Conservation (phyloP, 23 red algal genomes). For the Cyanidium caldarium region DNA sequence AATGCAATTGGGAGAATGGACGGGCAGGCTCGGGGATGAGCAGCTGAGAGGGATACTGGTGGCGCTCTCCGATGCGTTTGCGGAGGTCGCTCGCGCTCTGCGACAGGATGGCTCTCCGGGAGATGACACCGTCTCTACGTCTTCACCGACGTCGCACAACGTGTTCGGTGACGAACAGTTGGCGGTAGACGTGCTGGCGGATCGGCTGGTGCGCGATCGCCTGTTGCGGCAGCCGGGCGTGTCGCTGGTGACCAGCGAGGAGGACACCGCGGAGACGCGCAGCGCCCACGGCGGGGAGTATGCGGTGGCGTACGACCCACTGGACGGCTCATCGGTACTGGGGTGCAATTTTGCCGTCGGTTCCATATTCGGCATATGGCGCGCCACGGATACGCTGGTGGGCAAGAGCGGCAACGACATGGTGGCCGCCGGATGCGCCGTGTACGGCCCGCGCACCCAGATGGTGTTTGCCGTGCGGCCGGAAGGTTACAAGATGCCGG, state of each 20-base stretch:
- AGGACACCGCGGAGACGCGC: not conserved
- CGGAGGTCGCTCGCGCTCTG: not conserved
- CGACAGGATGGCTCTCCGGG: not conserved
- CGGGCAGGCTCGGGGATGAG: too few relatives aligned
- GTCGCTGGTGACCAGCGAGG: not conserved
- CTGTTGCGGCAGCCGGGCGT: not conserved
- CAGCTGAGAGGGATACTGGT: not conserved
- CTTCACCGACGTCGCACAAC: not conserved
- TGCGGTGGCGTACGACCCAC: conserved; percentile 67
- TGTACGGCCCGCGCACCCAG: conserved; percentile 68
- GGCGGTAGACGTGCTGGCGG: not conserved
- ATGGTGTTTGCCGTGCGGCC: conserved; percentile 26
- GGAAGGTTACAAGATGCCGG: not conserved
- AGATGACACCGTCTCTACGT: not conserved
- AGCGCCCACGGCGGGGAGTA: not conserved
- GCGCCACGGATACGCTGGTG: conserved; percentile 12
- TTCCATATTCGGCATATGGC: conserved; percentile 71
- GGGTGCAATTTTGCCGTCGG: conserved; percentile 78
- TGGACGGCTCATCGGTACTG: conserved; percentile 76
- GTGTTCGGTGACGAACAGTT: conserved; percentile 14
- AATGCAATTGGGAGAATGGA: too few relatives aligned
- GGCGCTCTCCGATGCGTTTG: not conserved
- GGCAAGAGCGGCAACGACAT: conserved; percentile 20
- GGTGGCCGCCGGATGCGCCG: conserved; percentile 17
- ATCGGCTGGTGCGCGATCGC: not conserved